Conservation (phyloP, 306 rosid species). For the Casuarina cunninghamiana region DNA sequence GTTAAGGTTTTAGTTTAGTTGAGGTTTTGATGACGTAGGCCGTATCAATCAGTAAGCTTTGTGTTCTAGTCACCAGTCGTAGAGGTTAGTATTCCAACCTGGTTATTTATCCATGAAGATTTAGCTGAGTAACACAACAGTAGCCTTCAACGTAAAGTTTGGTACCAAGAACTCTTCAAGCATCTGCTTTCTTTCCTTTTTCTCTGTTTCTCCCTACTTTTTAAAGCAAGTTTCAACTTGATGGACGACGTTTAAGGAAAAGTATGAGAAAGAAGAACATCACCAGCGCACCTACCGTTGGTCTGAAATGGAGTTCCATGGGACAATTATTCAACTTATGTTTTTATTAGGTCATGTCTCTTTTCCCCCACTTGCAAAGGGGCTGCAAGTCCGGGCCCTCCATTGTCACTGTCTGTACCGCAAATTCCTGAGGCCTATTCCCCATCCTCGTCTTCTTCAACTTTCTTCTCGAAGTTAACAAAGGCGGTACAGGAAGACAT, state of each 20-base stretch:
- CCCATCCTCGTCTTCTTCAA: too few relatives aligned
- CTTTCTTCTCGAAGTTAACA: too few relatives aligned
- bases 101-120: too few relatives aligned
- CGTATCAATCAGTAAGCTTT: too few relatives aligned
- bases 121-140: too few relatives aligned
- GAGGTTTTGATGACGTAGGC: too few relatives aligned
- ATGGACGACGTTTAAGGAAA: neutral
- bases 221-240: neutral
- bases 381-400: neutral
- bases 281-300: neutral
- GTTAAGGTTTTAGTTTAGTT: too few relatives aligned
- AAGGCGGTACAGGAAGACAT: too few relatives aligned
- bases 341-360: neutral
- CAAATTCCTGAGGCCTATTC: neutral
- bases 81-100: too few relatives aligned
- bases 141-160: too few relatives aligned
- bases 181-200: neutral
- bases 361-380: neutral
- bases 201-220: neutral
- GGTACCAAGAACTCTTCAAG: neutral
- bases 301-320: neutral
- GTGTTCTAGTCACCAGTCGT: too few relatives aligned
- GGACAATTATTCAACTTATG: neutral
- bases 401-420: neutral
- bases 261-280: neutral